Base-by-base conservation (phyloP, 257 asterid species). In the Gentiana macrophylla region DNA sequence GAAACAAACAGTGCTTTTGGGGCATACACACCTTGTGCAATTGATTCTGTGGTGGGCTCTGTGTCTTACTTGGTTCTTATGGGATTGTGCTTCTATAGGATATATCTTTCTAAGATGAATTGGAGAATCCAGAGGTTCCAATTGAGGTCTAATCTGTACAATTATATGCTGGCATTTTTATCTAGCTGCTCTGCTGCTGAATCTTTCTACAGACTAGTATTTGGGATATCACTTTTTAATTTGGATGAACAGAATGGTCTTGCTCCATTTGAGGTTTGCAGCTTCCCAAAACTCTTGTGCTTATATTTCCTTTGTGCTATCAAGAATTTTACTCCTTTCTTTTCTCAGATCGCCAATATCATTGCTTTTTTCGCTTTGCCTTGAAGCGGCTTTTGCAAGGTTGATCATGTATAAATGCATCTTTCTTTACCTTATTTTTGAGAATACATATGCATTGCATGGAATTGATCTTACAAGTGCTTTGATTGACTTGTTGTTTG, bases 1-100 rank as follows among this genome's bases (percentile, higher is more conserved):
- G 84, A 76, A 32, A 82, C 82, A 38, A 90, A 91, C 48, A 87
- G 83, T 77, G 93, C 95, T 15, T 91, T 91, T 12, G 98, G 98
- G 67, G 84, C 90, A 57, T 84, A 74, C 60, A 84, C 97, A 37
- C 93, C 98, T 1, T 91, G 98, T 68, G 97, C 81, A 44, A 78
- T 81, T 4, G 89, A 91, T 72, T 63, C 95, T 62, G 55, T 85
- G 61, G 97, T 87, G 49, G 71, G 80, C 61, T 78, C 84, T 66
- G 56, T 83, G 54, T 76, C 95, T 37, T 75, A 85, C 64, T 70
- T 91, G 73, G 90, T 80, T 58, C 78, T 92, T 59, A 41, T 92
- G 55, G 88, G 88, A 37, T 47, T 85, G 71, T 79, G 90, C 79
- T 56, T 79, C 35, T 75, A 75, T 32, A 77, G 97, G 66, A 58